Evolutionary conservation across 2,329 filamentous ascomycete genomes (phyloP), one percentile per base, ranked within the genome.

Genomic region (Plectosphaerella plurivora): DNA sequence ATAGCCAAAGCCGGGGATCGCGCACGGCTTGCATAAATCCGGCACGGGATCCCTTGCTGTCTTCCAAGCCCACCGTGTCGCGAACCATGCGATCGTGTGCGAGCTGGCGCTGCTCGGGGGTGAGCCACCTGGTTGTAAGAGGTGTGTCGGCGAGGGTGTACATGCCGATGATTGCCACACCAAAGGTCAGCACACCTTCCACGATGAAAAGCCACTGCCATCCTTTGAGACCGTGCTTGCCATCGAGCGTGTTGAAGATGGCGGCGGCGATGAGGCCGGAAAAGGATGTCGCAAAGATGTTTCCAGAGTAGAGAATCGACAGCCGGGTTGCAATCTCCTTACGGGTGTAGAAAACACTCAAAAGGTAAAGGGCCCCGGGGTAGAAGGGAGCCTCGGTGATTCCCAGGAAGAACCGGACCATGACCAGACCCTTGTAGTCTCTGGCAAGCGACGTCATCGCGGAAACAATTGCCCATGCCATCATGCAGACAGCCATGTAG

Each of bases 281-380:
- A 39, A 76, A 75, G 1, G 69, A 67, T 0, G 63, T 67, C 4
- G 66, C 63, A 25, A 68, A 57, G 15, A 69, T 62, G 15, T 67
- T 68, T 2, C 71, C 71, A 0, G 73, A 67, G 54, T 78, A 78
- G 1, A 78, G 64, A 51, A 76, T 70, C 2, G 73, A 69, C 9
- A 75, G 70, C 42, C 73, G 65, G 2, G 68, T 62, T n/a, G 69
- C 65, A 24, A 76, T 59, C 57, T 75, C 72, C 57, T 78, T 75
- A 33, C 76, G 68, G 3, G 76, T 81, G 62, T 82, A 83, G 65
- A 78, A 83, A 37, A 77, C 73, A 2, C 73, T 75, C 4, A 82
- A 66, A 49, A 80, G 71, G 49, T 66, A 68, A 2, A 68, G 52
- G 3, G 60, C 66, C 20, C 68, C 65, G 0, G 63, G 65, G 49